phyloP scores from a whole-genome alignment of 805 yeast genomes.

The Yarrowia osloensis region DNA sequence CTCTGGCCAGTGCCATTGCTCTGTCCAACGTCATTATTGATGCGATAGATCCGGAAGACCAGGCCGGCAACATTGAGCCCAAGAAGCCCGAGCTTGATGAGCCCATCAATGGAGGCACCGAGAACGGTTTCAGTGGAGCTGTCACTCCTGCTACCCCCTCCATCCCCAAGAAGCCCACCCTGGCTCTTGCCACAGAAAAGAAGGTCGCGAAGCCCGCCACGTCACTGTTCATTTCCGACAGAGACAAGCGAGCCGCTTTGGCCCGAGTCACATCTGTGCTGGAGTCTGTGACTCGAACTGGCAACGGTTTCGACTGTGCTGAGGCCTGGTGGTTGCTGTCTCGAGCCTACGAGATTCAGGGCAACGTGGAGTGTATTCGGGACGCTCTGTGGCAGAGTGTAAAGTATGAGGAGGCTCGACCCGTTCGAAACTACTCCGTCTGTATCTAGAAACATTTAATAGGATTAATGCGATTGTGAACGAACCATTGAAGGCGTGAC shows the following conservation, averaged over 20 bases:
- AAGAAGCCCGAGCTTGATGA: slow-evolving; percentile 5
- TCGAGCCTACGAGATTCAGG: slow-evolving; percentile 59
- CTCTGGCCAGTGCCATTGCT: slow-evolving; percentile 57
- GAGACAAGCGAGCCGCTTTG: slow-evolving; percentile 62
- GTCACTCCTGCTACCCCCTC: slow-evolving; percentile 17
- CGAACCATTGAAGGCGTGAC: too few species aligned
- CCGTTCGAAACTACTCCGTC: slow-evolving; percentile 50
- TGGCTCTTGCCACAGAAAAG: slow-evolving; percentile 23
- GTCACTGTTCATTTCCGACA: slow-evolving; percentile 52
- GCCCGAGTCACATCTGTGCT: slow-evolving; percentile 48
- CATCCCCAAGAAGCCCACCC: slow-evolving; percentile 17
- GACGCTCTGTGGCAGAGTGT: slow-evolving; percentile 63
- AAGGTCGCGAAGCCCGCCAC: background rate
- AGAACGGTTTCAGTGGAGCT: slow-evolving; percentile 18
- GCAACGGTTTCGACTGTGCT: slow-evolving; percentile 49
- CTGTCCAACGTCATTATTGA: slow-evolving; percentile 53
- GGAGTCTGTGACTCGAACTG: slow-evolving; percentile 44
- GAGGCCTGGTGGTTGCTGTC: slow-evolving; percentile 76
- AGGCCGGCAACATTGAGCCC: slow-evolving; percentile 21
- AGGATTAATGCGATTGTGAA: background rate
- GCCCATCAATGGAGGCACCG: background rate
- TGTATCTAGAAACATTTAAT: slow-evolving; percentile 29
- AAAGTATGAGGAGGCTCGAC: slow-evolving; percentile 59
- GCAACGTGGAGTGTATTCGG: slow-evolving; percentile 53
- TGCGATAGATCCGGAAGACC: slow-evolving; percentile 37